Evolutionary conservation across 371 early-diverging fungal genomes (phyloP), one percentile per base, ranked within the genome.

Genomic region (Mucor lusitanicus): DNA sequence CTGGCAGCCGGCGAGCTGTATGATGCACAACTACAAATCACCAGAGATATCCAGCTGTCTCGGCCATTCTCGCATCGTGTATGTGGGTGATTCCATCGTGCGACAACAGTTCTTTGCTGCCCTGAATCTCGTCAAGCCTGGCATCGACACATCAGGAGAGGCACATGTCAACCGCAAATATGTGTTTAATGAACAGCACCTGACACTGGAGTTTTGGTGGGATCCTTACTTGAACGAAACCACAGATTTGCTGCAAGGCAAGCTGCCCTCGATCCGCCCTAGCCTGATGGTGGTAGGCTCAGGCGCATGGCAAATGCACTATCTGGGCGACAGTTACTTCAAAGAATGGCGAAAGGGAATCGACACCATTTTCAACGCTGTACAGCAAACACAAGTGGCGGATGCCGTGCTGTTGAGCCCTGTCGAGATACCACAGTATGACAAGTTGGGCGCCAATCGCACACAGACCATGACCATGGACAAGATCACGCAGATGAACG

Each of bases 1-100:
- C 17, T 90, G 91, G 91, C 87, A 89, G 44, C 87, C 89, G 6
- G 68, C 81, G 4, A 85, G 89, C 0, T 90, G 91, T 63, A 87
- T 88, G 83, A 73, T 84, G 62, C 83, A 85, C 53, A 75, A 63
- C 37, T 91, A 89, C 71, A 73, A 71, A 28, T 15, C 68, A 2
- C n/a, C 69, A 21, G 83, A 86, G 11, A 63, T 87, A 19, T 42
- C 58, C 0, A 55, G 62, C 3, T 92, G 93, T 63, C 59, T 86
- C 6, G 71, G 63, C n/a, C 75, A 74, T n/a, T 70, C 83, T 0
- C 77, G 77, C 9, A 71, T 85, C 7, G 78, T 89, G 15, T 87
- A 88, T 70, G 76, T 88, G 46, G 93, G 93, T 30, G 92, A 93
- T 71, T 91, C 91, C 1, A 79, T 87, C 13, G 82, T 84, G 23